Conservation (phyloP, 305 asterid species). For the Lippia alba region DNA sequence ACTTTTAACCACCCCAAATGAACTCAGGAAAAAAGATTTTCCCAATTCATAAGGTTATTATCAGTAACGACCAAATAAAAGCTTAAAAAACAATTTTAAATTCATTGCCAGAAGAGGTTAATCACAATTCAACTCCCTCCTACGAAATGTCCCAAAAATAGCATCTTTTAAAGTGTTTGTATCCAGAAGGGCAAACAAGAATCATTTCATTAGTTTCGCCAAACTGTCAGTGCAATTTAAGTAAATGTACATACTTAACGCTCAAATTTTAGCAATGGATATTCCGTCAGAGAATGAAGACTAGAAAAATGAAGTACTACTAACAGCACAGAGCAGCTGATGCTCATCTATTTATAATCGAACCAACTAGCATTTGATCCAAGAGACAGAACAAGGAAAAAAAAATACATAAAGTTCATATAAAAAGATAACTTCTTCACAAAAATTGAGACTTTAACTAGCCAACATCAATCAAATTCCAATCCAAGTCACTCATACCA, state of each 20-base stretch:
- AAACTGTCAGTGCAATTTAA: constrained; percentile 8
- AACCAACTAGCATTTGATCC: constrained; percentile 14
- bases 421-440: not conserved
- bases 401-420: not conserved
- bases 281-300: constrained; percentile 6
- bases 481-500: constrained; percentile 16
- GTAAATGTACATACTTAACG: constrained; percentile 6
- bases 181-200: not conserved
- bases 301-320: not conserved
- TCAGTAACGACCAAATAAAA: not conserved
- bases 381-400: not conserved
- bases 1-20: not conserved
- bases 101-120: constrained; percentile 11
- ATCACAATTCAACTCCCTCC: not conserved
- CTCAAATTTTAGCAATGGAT: not conserved
- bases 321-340: constrained; percentile 10
- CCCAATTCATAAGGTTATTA: not conserved
- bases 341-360: constrained; percentile 16
- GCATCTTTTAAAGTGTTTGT: not conserved
- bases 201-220: constrained; percentile 14
- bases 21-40: not conserved
- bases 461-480: constrained; percentile 24
- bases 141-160: constrained; percentile 21
- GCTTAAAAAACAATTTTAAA: constrained; percentile 1
- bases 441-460: constrained; percentile 11